A percentile compares a stretch with the other conserved stretches of the same genome.
These are phyloP conservation scores for Rubia tinctorum DNA, from an alignment of 305 asterid species.

Conservation along the genomic window DNA sequence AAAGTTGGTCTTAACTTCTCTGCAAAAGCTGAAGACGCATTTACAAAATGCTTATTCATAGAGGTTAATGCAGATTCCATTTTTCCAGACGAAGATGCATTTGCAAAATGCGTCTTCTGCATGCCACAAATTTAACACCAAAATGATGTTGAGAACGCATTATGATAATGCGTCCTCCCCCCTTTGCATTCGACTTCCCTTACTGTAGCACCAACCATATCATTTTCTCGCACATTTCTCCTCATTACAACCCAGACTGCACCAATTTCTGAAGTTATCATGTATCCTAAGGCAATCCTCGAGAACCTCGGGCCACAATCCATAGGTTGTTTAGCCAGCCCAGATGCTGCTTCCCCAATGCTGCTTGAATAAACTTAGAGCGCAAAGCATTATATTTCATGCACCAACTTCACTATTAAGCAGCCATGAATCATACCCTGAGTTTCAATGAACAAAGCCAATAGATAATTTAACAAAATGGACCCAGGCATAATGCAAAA, in stretches of 20 bases:
- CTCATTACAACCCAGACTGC: slow-evolving; percentile 98
- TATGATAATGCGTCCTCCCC: too few relatives aligned
- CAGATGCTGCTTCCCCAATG: slow-evolving; percentile 33
- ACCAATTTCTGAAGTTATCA: slow-evolving; percentile 92
- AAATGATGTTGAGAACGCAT: too few relatives aligned
- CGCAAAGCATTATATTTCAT: slow-evolving; percentile 22
- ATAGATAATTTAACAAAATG: background rate
- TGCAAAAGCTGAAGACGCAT: too few relatives aligned
- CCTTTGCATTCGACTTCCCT: too few relatives aligned
- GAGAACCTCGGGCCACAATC: slow-evolving; percentile 44
- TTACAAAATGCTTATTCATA: too few relatives aligned
- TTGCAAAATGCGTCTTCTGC: too few relatives aligned
- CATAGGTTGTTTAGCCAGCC: slow-evolving; percentile 43
- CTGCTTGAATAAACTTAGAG: slow-evolving; percentile 26
- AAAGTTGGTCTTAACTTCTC: too few relatives aligned
- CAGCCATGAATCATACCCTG: slow-evolving; percentile 25
- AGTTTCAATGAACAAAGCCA: slow-evolving; percentile 21
- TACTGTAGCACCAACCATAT: too few relatives aligned
- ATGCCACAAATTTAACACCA: too few relatives aligned
- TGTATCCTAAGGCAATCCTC: slow-evolving; percentile 76
- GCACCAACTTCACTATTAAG: slow-evolving; percentile 29
- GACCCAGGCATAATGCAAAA: background rate
- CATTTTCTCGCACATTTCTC: slow-evolving; percentile 93
- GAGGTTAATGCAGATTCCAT: too few relatives aligned
- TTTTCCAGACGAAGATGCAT: too few relatives aligned